These are phyloP conservation scores for Aschersonia sp. DNA, from an alignment of 2,329 filamentous ascomycete genomes.

Conservation along the genomic window DNA sequence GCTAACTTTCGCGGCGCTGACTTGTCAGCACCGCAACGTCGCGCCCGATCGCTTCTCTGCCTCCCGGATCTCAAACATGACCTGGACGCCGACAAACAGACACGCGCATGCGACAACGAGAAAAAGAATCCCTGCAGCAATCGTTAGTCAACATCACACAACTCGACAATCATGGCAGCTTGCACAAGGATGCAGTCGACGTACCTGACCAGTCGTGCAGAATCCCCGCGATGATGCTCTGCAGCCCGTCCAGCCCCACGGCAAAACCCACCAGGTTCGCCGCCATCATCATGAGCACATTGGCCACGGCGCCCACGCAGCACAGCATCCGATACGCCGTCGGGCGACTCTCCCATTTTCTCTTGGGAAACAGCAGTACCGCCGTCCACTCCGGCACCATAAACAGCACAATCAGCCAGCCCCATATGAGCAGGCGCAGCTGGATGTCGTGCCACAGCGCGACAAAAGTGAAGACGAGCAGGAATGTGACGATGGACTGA, in stretches of 20 bases:
- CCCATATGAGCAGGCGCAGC: constrained; percentile 81
- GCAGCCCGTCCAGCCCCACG: constrained; percentile 74
- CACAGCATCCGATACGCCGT: constrained; percentile 67
- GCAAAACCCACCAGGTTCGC: constrained; percentile 95
- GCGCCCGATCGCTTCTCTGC: constrained; percentile 71
- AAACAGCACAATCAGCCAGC: constrained; percentile 90
- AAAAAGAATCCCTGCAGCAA: constrained; percentile 51
- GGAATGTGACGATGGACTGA: constrained; percentile 57
- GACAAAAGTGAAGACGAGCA: constrained; percentile 88
- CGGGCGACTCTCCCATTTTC: constrained; percentile 54
- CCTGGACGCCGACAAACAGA: constrained; percentile 72
- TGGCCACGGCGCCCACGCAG: constrained; percentile 65
- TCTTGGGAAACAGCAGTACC: constrained; percentile 54
- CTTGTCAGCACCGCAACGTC: constrained; percentile 53
- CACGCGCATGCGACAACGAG: constrained; percentile 54
- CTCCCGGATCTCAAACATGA: constrained; percentile 95
- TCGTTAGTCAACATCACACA: neutral
- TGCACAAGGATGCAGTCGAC: constrained; percentile 6
- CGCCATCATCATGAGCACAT: constrained; percentile 88
- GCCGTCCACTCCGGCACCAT: constrained; percentile 78
- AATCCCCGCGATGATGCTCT: constrained; percentile 61
- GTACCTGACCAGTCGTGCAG: constrained; percentile 57
- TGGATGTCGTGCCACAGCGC: constrained; percentile 97
- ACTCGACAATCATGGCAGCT: neutral
- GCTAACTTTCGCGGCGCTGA: neutral